These are phyloP conservation scores for Termitomyces sp. DNA, from an alignment of 768 basidiomycete genomes.

Conservation along the genomic window DNA sequence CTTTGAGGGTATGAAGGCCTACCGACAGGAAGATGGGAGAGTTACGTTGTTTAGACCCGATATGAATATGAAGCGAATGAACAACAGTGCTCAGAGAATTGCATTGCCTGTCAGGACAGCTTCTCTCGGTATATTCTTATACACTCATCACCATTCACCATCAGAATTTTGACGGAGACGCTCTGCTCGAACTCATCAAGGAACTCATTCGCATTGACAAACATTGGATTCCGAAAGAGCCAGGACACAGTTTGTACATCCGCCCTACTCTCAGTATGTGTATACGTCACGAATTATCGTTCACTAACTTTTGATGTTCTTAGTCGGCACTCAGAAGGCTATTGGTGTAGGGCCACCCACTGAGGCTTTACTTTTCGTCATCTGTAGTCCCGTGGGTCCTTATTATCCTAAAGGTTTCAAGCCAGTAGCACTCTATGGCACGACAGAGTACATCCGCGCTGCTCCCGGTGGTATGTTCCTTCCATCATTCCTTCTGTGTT, in stretches of 20 bases:
- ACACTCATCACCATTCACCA: neutral
- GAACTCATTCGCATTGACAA: constrained; percentile 79
- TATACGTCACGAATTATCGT: neutral
- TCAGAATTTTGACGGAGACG: constrained; percentile 76
- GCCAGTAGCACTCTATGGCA: constrained; percentile 84
- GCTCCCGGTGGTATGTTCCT: constrained; percentile 68
- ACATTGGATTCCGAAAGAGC: constrained; percentile 87
- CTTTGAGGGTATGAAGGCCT: constrained; percentile 97
- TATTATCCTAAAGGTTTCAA: constrained; percentile 89
- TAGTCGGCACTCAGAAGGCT: constrained; percentile 74
- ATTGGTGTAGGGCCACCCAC: constrained; percentile 74
- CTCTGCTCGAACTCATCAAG: constrained; percentile 78
- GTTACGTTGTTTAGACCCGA: constrained; percentile 90
- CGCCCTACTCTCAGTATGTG: constrained; percentile 66
- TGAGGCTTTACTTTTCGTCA: constrained; percentile 83
- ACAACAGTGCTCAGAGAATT: constrained; percentile 72
- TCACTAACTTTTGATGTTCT: neutral
- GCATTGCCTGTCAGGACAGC: constrained; percentile 60
- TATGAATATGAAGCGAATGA: constrained; percentile 98
- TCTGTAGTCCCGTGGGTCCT: constrained; percentile 80
- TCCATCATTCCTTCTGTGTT: neutral
- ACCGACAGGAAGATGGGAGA: constrained; percentile 66
- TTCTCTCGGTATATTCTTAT: neutral
- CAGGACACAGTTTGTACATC: constrained; percentile 90
- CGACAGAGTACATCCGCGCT: constrained; percentile 80